Evolutionary conservation across 805 yeast species (phyloP), one percentile per base, ranked within the genome.

Genomic region (Candida glaebosa): DNA sequence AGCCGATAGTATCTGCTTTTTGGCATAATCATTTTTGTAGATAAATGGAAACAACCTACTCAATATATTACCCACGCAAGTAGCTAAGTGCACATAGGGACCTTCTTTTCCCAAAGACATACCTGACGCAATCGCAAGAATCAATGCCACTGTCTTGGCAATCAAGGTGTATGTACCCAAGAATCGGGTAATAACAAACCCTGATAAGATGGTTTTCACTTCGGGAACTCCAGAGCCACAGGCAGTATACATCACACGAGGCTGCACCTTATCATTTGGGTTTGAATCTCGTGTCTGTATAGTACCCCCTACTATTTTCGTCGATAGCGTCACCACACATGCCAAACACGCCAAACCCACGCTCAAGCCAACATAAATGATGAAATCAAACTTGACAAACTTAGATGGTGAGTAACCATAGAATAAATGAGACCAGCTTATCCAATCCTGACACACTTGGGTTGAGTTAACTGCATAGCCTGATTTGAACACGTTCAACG

Each of bases 191-290:
- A 78, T 77, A 34, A 78, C 73, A 47, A 78, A 78, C 1, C 84
- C 84, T 1, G 81, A 75, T 22, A 78, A 57, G 30, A 78, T 77
- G 0, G 82, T 78, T 46, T 76, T 77, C 12, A 78, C 83, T 56
- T 78, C 82, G 1, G 82, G 81, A 2, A 78, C 82, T 3, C 83
- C 83, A 14, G 79, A 73, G 3, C 83, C 83, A 22, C 73, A 71
- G 0, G 79, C 82, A 9, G 79, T 65, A 51, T 76, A 78, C 52
- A 77, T 52, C 3, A 46, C 45, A 34, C 57, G 50, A 2, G 55
- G 53, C 22, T 42, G 26, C 3, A 38, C 39, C 17, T 35, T 35
- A 6, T 35, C 31, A 25, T 22, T 14, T 5, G 16, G 19, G 8
- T 35, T 35, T 15, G 19, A 8, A 22, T 35, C 17, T 5, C 22